phyloP scores from a whole-genome alignment of 2,329 filamentous ascomycete species.

The Podosphaera fusca region DNA sequence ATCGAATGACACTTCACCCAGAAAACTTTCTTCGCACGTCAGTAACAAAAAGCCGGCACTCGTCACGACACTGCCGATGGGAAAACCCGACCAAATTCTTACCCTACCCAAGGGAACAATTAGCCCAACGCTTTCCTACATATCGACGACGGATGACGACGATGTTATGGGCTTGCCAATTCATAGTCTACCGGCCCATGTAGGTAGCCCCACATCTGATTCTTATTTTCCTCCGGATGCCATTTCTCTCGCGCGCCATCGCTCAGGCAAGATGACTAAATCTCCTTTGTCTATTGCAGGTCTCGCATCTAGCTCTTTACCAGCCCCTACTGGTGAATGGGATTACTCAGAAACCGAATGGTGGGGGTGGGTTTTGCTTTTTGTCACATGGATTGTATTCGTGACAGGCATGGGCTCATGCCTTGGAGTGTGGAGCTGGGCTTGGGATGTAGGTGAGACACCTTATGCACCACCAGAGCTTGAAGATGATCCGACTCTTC shows the following conservation, averaged over 20 bases:
- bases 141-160: constrained; percentile 67
- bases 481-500: constrained; percentile 81
- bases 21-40: not conserved
- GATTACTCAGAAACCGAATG: constrained; percentile 89
- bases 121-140: constrained; percentile 34
- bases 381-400: constrained; percentile 87
- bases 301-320: constrained; percentile 24
- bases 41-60: constrained; percentile 6
- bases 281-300: constrained; percentile 35
- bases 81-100: constrained; percentile 10
- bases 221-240: constrained; percentile 32
- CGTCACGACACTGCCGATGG: constrained; percentile 15
- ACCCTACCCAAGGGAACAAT: constrained; percentile 19
- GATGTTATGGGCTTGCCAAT: constrained; percentile 43
- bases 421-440: constrained; percentile 91
- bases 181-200: constrained; percentile 20
- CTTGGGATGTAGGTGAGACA: constrained; percentile 93
- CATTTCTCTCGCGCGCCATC: constrained; percentile 16
- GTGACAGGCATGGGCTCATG: constrained; percentile 93
- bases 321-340: constrained; percentile 35
- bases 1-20: not conserved
- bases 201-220: constrained; percentile 21
- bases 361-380: constrained; percentile 90
- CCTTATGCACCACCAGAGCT: constrained; percentile 88
- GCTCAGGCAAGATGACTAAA: constrained; percentile 21